Evolutionary conservation across 2,329 filamentous ascomycete genomes (phyloP).

Genomic region (Lasiodiplodia gonubiensis): DNA sequence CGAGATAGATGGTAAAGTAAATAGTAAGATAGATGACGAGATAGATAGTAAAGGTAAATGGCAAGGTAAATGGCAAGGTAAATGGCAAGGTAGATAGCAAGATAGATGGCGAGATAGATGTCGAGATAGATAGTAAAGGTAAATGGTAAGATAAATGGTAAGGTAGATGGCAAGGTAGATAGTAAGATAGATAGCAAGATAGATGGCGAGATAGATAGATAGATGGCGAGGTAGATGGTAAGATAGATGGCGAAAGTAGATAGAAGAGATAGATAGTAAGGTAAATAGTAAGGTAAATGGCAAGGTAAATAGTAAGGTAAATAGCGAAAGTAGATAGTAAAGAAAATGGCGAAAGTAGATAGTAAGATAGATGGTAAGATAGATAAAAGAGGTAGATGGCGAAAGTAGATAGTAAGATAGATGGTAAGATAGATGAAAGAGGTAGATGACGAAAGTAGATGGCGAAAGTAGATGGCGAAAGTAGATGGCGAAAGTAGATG

Average conservation of each 20-base stretch:
- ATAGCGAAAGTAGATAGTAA: not conserved
- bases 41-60: no score
- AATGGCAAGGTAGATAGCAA: no score
- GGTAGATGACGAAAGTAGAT: no score
- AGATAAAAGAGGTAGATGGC: not conserved
- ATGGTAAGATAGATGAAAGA: not conserved
- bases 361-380: not conserved
- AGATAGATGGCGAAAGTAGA: not conserved
- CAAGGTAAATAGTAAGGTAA: no score
- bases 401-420: not conserved
- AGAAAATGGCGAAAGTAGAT: not conserved
- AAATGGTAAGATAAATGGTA: not conserved
- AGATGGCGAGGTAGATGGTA: not conserved
- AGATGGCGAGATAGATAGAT: not conserved
- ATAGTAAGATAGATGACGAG: no score
- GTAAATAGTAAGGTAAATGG: constrained; percentile 31
- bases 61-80: no score
- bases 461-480: no score
- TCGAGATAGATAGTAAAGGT: not conserved
- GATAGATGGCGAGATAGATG: not conserved
- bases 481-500: not conserved
- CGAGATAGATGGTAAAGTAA: no score
- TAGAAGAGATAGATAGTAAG: constrained; percentile 1
- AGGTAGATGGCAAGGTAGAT: not conserved
- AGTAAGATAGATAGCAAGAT: constrained; percentile 32